phyloP scores from a whole-genome alignment of 192 early-diverging fungal species.

The Pilaira anomala region DNA sequence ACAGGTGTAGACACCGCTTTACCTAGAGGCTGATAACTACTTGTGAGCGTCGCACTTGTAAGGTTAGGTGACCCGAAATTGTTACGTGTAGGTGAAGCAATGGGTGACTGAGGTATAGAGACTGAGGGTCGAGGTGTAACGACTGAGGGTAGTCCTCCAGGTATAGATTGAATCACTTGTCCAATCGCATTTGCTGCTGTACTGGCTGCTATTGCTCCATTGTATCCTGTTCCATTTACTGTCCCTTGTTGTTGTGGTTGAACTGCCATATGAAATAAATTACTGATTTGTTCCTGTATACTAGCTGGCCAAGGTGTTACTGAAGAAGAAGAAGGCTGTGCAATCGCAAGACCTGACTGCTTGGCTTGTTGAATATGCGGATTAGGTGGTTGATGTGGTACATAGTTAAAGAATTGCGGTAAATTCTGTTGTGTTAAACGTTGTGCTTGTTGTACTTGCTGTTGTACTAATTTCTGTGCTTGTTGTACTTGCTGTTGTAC shows the following conservation, averaged over 20 bases:
- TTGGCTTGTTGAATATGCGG: neutral
- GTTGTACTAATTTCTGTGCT: neutral
- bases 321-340: neutral
- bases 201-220: too few relatives aligned
- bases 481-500: slow-evolving; percentile 5
- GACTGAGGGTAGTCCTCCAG: too few relatives aligned
- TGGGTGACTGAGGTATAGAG: neutral
- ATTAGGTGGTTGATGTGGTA: neutral
- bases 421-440: neutral
- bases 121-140: neutral
- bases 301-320: neutral
- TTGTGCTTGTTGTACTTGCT: neutral
- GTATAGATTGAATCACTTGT: too few relatives aligned
- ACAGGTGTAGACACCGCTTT: neutral
- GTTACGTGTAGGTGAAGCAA: neutral
- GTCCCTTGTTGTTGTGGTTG: neutral
- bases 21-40: too few relatives aligned
- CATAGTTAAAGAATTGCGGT: neutral
- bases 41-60: too few relatives aligned
- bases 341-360: too few relatives aligned
- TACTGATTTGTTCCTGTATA: neutral
- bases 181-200: too few relatives aligned
- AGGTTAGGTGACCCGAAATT: too few relatives aligned
- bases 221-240: too few relatives aligned
- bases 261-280: neutral